Evolutionary conservation across 2,329 filamentous ascomycete species (phyloP), one percentile per base, ranked within the genome.

Genomic region (Colletotrichum sp.): DNA sequence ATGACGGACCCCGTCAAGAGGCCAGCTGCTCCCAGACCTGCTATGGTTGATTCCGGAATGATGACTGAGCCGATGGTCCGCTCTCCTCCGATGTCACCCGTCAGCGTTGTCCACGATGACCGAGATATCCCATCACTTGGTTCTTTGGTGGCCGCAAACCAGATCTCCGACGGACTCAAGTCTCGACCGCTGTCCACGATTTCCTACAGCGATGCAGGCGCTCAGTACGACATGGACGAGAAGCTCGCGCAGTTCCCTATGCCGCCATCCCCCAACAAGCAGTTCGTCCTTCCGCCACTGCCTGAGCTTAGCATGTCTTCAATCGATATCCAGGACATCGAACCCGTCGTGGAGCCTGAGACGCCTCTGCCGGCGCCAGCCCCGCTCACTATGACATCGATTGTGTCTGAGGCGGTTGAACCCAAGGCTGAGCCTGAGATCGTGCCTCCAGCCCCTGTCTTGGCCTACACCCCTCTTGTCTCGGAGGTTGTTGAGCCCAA

Each of bases 1-100:
- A 92, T 93, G 89, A 93, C 92, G 0, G 91, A 93, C 8, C 88
- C 90, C 2, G 85, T 92, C 73, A 86, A 86, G 52, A 74, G 49
- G 62, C 24, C 49, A 7, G 44, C 55, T 7, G 69, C 65, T 21
- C 55, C 79, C 24, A 80, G 34, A 30, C 76, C 77, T 30, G 55
- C 83, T 6, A 88, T 88, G 87, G 81, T 87, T 7, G 86, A 89
- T 71, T 85, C 81, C 52, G 82, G 84, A 26, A 86, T 84, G 80
- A 87, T 88, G 86, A 88, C 87, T 7, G 87, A 88, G 34, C 81
- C 84, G 5, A 78, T 85, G 30, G 71, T 60, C 4, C 77, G 77
- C 10, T 72, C 72, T 3, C 32, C 74, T 32, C 60, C 75, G 8
- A 67, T 75, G 28, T 79, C 80, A 4, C 79, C 78, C 1, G 79